Evolutionary conservation across 2,329 filamentous ascomycete species (phyloP).

Genomic region (Pezicula neosporulosa): DNA sequence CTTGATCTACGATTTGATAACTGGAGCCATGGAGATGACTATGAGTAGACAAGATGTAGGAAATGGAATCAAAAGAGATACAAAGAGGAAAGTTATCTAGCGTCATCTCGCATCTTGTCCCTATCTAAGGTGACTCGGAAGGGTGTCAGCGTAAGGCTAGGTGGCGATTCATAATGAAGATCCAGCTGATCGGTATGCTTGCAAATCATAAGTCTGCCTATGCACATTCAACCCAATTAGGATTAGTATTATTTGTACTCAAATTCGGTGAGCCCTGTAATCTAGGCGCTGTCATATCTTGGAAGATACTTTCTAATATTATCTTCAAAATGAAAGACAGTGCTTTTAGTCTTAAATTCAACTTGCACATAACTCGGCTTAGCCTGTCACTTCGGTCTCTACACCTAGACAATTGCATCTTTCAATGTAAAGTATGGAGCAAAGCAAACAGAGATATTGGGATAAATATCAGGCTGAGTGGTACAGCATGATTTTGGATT

Average conservation of each 20-base stretch:
- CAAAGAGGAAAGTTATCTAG: too few species aligned
- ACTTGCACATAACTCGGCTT: neutral
- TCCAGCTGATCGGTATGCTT: too few species aligned
- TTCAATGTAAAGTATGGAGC: neutral
- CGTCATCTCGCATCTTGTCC: too few species aligned
- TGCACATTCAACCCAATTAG: neutral
- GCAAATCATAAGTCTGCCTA: neutral
- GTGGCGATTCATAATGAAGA: too few species aligned
- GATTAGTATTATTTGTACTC: neutral
- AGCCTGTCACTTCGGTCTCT: neutral
- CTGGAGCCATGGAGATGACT: too few species aligned
- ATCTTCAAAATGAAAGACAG: neutral
- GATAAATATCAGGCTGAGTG: neutral
- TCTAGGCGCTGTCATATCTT: too few species aligned
- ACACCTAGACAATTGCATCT: neutral
- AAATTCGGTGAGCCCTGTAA: neutral
- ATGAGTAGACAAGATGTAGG: too few species aligned
- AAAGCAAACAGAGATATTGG: neutral
- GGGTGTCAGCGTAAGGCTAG: neutral
- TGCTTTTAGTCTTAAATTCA: neutral
- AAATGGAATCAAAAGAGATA: too few species aligned
- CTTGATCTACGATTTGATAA: too few species aligned
- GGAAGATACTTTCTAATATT: neutral
- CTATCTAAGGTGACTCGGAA: too few species aligned
- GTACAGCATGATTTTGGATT: neutral